phyloP scores from a whole-genome alignment of 257 asterid genomes.

The Solanum pennellii region DNA sequence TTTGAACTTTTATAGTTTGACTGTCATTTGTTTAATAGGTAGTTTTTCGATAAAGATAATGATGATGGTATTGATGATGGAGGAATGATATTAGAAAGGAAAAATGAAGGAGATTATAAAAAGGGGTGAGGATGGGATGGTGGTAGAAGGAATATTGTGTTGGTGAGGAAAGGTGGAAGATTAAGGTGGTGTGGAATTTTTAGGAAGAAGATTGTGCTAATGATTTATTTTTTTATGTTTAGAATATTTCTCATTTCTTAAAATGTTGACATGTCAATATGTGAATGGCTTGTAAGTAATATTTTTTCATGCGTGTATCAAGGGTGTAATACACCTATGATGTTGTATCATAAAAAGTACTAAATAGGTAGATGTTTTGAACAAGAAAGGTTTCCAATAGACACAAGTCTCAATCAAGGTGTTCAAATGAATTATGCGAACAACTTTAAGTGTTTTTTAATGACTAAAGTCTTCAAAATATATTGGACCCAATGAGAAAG shows the following conservation, averaged over 20 bases:
- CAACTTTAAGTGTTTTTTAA: too few species aligned
- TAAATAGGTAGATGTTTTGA: too few species aligned
- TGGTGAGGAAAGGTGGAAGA: background rate
- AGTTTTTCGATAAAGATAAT: background rate
- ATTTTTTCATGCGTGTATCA: background rate
- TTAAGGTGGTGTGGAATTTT: background rate
- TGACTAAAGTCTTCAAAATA: too few species aligned
- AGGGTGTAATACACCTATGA: background rate
- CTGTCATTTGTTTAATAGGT: background rate
- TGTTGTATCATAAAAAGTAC: too few species aligned
- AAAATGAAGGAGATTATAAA: background rate
- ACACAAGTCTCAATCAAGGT: too few species aligned
- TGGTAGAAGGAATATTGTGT: background rate
- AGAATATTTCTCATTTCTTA: background rate
- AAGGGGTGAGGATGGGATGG: background rate
- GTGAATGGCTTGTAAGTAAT: background rate
- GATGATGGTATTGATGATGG: background rate
- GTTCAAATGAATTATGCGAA: too few species aligned
- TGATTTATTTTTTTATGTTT: background rate
- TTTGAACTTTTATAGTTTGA: too few species aligned
- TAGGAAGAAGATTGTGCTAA: background rate
- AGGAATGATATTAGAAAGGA: too few species aligned
- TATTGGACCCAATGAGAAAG: too few species aligned
- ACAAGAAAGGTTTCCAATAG: too few species aligned
- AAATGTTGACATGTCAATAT: background rate